A percentile compares a stretch with the other conserved stretches of the same genome.
Conservation (phyloP, 257 asterid genomes). For the Anisodus acutangulus region DNA sequence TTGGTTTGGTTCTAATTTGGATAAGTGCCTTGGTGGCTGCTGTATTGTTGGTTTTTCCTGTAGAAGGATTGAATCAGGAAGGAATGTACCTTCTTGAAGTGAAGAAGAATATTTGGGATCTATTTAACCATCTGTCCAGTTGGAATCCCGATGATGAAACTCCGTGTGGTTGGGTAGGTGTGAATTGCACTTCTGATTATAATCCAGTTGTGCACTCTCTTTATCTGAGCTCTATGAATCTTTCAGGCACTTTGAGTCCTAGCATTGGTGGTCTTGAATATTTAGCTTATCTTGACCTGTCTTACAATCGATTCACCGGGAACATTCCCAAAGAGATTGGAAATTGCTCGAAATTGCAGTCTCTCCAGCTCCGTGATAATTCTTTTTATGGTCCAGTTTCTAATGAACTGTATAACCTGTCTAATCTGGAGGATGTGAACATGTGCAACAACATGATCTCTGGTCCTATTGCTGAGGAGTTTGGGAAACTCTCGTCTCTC, state of each 20-base stretch:
- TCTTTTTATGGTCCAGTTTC: conserved; percentile 66
- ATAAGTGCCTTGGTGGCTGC: conserved; percentile 41
- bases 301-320: conserved; percentile 65
- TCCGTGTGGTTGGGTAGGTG: conserved; percentile 87
- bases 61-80: conserved; percentile 65
- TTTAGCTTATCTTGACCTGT: conserved; percentile 65
- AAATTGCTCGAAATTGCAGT: conserved; percentile 52
- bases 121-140: conserved; percentile 45
- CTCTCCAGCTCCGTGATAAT: conserved; percentile 63
- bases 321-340: conserved; percentile 75
- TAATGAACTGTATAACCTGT: conserved; percentile 58
- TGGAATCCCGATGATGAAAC: conserved; percentile 74
- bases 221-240: conserved; percentile 57
- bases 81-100: conserved; percentile 67
- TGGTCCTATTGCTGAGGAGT: conserved; percentile 68
- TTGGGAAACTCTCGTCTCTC: conserved; percentile 73
- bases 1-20: conserved; percentile 43
- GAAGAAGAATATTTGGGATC: conserved; percentile 65
- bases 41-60: conserved; percentile 45
- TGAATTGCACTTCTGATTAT: conserved; percentile 58
- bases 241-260: conserved; percentile 69
- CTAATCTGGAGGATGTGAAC: conserved; percentile 48
- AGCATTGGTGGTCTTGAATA: conserved; percentile 54
- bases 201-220: conserved; percentile 65
- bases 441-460: conserved; percentile 74